A percentile compares a stretch with the other conserved stretches of the same genome.
Conservation (phyloP, 2,329 filamentous ascomycete genomes). For the Colletotrichum godetiae region DNA sequence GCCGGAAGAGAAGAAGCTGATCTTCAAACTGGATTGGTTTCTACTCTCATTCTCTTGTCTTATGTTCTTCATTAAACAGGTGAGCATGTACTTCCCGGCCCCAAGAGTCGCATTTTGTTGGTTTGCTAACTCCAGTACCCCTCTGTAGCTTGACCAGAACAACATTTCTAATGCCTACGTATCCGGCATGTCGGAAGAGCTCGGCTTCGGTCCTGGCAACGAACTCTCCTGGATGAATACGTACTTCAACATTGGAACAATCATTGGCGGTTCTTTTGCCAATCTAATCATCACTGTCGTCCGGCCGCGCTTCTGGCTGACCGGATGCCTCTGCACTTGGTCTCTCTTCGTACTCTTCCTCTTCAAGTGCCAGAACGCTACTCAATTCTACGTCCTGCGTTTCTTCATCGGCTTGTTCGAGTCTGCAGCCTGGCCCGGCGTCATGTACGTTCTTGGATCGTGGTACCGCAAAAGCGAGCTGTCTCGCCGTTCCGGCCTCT, state of each 20-base stretch:
- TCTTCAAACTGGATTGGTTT: constrained; percentile 63
- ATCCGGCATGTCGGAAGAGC: constrained; percentile 58
- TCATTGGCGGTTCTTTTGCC: constrained; percentile 55
- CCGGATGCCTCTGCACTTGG: constrained; percentile 50
- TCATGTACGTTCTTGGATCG: constrained; percentile 64
- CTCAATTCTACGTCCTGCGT: constrained; percentile 59
- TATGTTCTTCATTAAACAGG: constrained; percentile 57
- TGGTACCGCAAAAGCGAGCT: constrained; percentile 71
- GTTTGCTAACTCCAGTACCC: not conserved
- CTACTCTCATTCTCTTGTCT: constrained; percentile 54
- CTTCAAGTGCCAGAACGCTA: constrained; percentile 50
- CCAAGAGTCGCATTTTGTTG: no score
- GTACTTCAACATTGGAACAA: constrained; percentile 58
- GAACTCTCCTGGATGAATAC: constrained; percentile 59
- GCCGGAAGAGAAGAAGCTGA: constrained; percentile 55
- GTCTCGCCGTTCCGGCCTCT: constrained; percentile 66
- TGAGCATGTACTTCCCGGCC: not conserved
- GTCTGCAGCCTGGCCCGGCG: constrained; percentile 65
- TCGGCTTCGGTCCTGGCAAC: constrained; percentile 53
- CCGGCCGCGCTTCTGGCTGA: constrained; percentile 55
- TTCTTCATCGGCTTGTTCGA: constrained; percentile 67
- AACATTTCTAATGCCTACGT: constrained; percentile 62
- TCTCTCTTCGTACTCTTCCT: constrained; percentile 54
- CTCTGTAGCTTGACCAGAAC: constrained; percentile 51
- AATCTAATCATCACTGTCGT: constrained; percentile 58